Evolutionary conservation across 176 grass and related monocot genomes (phyloP).

Genomic region (Oropetium thomaeum): DNA sequence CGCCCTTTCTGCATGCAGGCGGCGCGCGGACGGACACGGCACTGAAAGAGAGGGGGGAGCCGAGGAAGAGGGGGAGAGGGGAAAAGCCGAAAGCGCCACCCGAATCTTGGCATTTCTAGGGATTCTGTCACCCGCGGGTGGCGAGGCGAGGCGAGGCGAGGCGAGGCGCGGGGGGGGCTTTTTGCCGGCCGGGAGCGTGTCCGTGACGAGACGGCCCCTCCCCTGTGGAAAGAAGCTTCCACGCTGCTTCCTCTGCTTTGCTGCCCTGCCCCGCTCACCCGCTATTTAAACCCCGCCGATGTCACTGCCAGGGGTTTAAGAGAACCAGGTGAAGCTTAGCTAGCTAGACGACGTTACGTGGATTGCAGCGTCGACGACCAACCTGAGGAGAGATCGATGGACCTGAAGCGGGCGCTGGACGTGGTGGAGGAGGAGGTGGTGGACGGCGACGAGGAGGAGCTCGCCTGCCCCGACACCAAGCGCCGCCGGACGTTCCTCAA

Average conservation of each 20-base stretch:
- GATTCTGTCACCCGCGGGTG: slow-evolving; percentile 38
- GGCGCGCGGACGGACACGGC: slow-evolving; percentile 37
- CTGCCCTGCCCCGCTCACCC: neutral
- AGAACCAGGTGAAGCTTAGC: slow-evolving; percentile 27
- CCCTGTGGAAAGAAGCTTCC: slow-evolving; percentile 67
- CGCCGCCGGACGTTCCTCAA: slow-evolving; percentile 53
- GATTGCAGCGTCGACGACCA: no score
- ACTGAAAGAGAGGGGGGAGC: slow-evolving; percentile 46
- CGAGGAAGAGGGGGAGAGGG: neutral
- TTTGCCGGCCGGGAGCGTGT: slow-evolving; percentile 55
- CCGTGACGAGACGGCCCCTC: slow-evolving; percentile 50
- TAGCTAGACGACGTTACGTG: no score
- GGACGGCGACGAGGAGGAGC: slow-evolving; percentile 58
- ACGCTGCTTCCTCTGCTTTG: slow-evolving; percentile 61
- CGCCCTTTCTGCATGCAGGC: slow-evolving; percentile 45
- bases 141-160: neutral
- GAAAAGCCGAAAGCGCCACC: slow-evolving; percentile 25
- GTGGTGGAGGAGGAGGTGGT: slow-evolving; percentile 61
- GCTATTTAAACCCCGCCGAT: slow-evolving; percentile 45
- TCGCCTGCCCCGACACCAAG: slow-evolving; percentile 49
- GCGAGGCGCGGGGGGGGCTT: slow-evolving; percentile 13
- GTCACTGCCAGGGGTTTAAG: slow-evolving; percentile 12
- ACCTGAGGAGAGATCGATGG: no score
- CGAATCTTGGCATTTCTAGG: slow-evolving; percentile 86
- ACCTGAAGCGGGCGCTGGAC: slow-evolving; percentile 50